Percentiles rank a stretch among this genome's conserved stretches.
phyloP scores from a whole-genome alignment of 805 yeast species.

The Hanseniaspora pseudoguilliermondii region DNA sequence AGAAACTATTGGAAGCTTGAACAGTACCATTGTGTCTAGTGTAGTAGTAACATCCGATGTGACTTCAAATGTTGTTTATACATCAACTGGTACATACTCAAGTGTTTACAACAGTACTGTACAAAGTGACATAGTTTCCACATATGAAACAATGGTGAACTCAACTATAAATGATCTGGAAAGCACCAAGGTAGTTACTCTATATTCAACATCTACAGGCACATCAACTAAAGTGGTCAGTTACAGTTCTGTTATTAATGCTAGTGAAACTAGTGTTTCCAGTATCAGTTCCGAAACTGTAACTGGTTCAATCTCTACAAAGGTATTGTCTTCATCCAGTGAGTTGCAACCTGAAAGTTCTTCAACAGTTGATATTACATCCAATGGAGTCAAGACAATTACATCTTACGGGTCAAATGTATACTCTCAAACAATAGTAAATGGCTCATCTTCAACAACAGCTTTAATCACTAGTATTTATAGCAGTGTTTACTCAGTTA shows the following conservation, averaged over 20 bases:
- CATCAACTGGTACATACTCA: neutral
- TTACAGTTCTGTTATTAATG: neutral
- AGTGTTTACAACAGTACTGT: neutral
- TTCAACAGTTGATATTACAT: neutral
- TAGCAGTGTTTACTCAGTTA: conserved; percentile 1
- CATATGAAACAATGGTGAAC: neutral
- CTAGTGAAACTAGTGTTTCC: neutral
- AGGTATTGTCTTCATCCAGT: neutral
- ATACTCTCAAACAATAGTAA: neutral
- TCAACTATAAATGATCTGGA: neutral
- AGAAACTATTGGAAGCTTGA: neutral
- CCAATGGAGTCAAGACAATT: neutral
- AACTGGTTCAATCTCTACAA: neutral
- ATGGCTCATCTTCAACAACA: neutral
- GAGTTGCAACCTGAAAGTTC: neutral
- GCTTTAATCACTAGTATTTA: neutral
- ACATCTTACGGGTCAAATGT: conserved; percentile 9
- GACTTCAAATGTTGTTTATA: neutral
- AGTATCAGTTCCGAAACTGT: neutral
- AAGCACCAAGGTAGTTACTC: neutral
- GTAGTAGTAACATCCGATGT: neutral
- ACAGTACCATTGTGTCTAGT: neutral
- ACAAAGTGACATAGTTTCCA: neutral
- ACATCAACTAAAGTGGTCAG: neutral
- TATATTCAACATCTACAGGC: neutral